These are phyloP conservation scores for Metrosideros polymorpha DNA, from an alignment of 441 rosid species.

Conservation along the genomic window DNA sequence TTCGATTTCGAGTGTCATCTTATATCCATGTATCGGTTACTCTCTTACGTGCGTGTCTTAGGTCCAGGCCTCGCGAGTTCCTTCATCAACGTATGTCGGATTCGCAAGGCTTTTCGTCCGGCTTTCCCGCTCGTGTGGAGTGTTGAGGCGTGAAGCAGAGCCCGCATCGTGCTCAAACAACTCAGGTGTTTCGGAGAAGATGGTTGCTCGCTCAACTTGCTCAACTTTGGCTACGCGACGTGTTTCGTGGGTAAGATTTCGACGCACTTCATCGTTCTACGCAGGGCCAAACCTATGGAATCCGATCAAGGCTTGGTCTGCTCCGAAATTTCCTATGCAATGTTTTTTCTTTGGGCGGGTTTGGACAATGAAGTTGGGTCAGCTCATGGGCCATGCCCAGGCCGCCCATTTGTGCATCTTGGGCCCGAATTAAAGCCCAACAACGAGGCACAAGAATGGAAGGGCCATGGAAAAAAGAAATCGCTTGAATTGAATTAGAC, in stretches of 20 bases:
- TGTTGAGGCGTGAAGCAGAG: not conserved
- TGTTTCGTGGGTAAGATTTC: not conserved
- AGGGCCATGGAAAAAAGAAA: not conserved
- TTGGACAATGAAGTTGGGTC: not conserved
- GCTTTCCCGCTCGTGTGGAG: not conserved
- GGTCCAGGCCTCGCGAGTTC: not conserved
- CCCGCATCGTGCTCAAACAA: not conserved
- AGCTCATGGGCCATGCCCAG: not conserved
- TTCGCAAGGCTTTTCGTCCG: not conserved
- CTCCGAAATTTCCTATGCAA: not conserved
- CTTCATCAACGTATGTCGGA: not conserved
- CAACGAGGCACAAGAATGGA: not conserved
- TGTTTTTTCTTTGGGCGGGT: not conserved
- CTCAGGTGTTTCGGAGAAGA: not conserved
- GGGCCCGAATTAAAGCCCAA: not conserved
- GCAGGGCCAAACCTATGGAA: not conserved
- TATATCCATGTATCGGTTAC: too few species aligned
- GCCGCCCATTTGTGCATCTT: not conserved
- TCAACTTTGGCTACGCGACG: too few species aligned
- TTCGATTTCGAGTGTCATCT: not conserved
- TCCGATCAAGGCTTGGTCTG: not conserved
- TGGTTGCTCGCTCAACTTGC: not conserved
- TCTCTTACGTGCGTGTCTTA: not conserved
- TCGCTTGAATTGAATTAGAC: not conserved
- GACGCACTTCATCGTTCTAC: not conserved